phyloP scores from a whole-genome alignment of 352 stramenopile species.

The Halophytophthora batemanensis region DNA sequence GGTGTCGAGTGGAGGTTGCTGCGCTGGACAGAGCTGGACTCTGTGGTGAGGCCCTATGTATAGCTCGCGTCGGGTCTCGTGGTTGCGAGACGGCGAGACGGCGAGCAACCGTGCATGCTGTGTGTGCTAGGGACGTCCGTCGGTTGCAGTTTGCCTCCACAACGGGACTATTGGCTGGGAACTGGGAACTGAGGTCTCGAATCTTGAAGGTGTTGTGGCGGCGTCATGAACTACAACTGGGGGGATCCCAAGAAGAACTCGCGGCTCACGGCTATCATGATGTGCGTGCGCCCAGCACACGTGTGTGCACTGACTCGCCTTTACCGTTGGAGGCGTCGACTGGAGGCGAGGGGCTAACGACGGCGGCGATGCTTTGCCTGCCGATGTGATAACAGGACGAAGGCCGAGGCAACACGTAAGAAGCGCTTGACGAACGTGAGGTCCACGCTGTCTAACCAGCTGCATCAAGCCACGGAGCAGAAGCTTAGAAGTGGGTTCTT shows the following conservation, averaged over 20 bases:
- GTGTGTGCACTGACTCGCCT: background rate
- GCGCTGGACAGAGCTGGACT: too few species aligned
- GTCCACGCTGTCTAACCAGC: constrained; percentile 74
- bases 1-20: too few species aligned
- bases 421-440: constrained; percentile 72
- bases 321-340: too few species aligned
- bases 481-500: constrained; percentile 61
- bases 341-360: background rate
- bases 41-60: too few species aligned
- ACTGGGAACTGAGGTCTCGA: too few species aligned
- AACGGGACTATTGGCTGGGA: too few species aligned
- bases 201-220: background rate
- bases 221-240: constrained; percentile 81
- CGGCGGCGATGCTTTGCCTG: background rate
- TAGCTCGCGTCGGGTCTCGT: too few species aligned
- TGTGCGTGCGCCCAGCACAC: constrained; percentile 34
- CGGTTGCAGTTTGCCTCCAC: too few species aligned
- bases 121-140: too few species aligned
- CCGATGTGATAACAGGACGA: constrained; percentile 34
- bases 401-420: constrained; percentile 61
- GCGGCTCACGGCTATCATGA: constrained; percentile 63
- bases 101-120: too few species aligned
- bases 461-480: constrained; percentile 55
- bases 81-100: too few species aligned
- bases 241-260: constrained; percentile 80